A percentile compares a stretch with the other conserved stretches of the same genome.
phyloP scores from a whole-genome alignment of 2,329 filamentous ascomycete species.

The Phialemoniopsis sp. region DNA sequence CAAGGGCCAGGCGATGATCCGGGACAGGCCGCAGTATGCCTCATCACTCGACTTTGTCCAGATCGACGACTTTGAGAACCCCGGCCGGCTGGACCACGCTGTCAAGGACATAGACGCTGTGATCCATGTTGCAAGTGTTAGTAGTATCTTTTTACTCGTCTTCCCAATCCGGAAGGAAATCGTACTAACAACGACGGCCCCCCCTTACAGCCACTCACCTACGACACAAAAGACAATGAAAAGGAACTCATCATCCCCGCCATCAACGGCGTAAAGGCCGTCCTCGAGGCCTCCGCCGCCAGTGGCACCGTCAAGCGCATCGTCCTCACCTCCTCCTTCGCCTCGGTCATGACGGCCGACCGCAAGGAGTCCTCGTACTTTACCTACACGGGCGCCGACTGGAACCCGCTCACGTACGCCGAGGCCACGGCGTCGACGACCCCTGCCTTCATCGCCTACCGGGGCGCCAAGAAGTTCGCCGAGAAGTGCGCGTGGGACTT shows the following conservation, averaged over 20 bases:
- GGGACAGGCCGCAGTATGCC: slow-evolving; percentile 26
- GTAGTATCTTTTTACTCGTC: slow-evolving; percentile 7
- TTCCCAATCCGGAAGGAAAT: not conserved
- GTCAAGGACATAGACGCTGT: slow-evolving; percentile 35
- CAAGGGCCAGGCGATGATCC: slow-evolving; percentile 27
- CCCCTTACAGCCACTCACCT: slow-evolving; percentile 36
- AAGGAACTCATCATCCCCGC: slow-evolving; percentile 36
- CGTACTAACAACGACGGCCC: too few relatives aligned
- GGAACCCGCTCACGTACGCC: slow-evolving; percentile 32
- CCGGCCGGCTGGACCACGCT: slow-evolving; percentile 27
- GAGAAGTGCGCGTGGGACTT: slow-evolving; percentile 7
- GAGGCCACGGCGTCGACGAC: slow-evolving; percentile 17
- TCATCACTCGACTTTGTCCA: slow-evolving; percentile 33
- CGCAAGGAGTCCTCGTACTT: slow-evolving; percentile 23
- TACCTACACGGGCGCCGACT: slow-evolving; percentile 37
- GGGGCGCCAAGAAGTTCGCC: slow-evolving; percentile 15
- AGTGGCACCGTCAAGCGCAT: slow-evolving; percentile 22
- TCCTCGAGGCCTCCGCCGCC: slow-evolving; percentile 27
- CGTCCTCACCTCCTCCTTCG: slow-evolving; percentile 40
- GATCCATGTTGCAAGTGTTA: slow-evolving; percentile 38
- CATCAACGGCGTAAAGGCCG: slow-evolving; percentile 35
- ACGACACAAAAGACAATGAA: slow-evolving; percentile 35
- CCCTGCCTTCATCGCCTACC: slow-evolving; percentile 17
- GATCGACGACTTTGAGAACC: slow-evolving; percentile 34
- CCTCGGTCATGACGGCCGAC: slow-evolving; percentile 27